phyloP scores from a whole-genome alignment of 768 basidiomycete genomes.

The Bullera alba region DNA sequence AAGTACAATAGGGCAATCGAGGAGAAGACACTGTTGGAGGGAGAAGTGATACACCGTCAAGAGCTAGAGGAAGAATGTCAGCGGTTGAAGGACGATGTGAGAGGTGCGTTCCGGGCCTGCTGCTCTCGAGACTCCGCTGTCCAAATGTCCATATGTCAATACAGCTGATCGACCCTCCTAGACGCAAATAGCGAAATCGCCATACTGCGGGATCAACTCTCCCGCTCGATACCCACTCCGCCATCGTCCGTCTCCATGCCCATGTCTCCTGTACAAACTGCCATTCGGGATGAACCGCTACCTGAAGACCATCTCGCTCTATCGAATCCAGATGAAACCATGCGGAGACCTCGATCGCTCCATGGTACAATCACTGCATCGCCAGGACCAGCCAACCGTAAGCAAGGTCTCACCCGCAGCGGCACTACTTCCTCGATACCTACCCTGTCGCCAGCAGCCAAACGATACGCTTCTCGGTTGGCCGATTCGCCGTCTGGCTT shows the following conservation, averaged over 20 bases:
- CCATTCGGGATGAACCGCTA: slow-evolving; percentile 3
- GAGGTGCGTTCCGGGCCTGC: slow-evolving; percentile 55
- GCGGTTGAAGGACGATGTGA: slow-evolving; percentile 80
- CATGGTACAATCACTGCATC: no score
- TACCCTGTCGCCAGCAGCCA: slow-evolving; percentile 13
- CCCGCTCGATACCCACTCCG: slow-evolving; percentile 26
- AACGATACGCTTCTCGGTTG: slow-evolving; percentile 11
- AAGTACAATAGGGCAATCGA: slow-evolving; percentile 86
- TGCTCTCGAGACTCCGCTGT: not conserved
- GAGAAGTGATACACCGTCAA: slow-evolving; percentile 86
- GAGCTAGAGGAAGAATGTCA: slow-evolving; percentile 84
- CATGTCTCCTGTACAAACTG: slow-evolving; percentile 24
- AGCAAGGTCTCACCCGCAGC: slow-evolving; percentile 4
- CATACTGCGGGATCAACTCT: slow-evolving; percentile 70
- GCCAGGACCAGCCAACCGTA: no score
- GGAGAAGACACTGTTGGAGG: slow-evolving; percentile 94
- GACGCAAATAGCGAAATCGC: slow-evolving; percentile 79
- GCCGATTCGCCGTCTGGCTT: slow-evolving; percentile 19
- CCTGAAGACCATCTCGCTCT: no score
- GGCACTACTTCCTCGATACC: slow-evolving; percentile 17
- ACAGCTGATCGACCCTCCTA: slow-evolving; percentile 44
- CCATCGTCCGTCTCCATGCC: slow-evolving; percentile 24
- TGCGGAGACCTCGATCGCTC: no score
- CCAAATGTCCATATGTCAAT: slow-evolving; percentile 3
- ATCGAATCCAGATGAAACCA: no score